phyloP scores from a whole-genome alignment of 1,139 yeast genomes.

The Debaryomyces fabryi region DNA sequence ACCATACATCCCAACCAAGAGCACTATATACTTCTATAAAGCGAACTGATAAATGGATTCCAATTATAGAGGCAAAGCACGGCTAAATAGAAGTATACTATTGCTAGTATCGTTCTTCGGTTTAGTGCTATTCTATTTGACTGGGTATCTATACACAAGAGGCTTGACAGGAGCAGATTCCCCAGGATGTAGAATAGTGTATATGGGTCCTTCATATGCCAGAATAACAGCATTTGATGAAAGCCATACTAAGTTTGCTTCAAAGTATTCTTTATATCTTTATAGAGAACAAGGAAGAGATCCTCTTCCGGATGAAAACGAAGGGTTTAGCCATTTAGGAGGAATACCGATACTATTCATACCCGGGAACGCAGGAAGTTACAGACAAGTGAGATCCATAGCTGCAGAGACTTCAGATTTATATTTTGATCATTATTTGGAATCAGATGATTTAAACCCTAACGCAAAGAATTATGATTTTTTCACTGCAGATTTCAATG shows the following conservation, averaged over 20 bases:
- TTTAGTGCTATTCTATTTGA: slow-evolving; percentile 18
- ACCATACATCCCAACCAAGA: background rate
- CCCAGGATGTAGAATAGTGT: slow-evolving; percentile 57
- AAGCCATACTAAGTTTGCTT: slow-evolving; percentile 69
- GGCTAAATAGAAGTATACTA: slow-evolving; percentile 15
- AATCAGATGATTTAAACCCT: slow-evolving; percentile 23
- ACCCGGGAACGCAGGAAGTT: slow-evolving; percentile 98
- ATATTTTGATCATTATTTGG: slow-evolving; percentile 38
- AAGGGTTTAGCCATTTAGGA: slow-evolving; percentile 40
- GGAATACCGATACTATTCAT: slow-evolving; percentile 91
- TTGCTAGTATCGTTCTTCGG: slow-evolving; percentile 19
- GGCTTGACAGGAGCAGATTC: slow-evolving; percentile 35
- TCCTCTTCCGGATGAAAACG: slow-evolving; percentile 46
- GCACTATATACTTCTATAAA: background rate
- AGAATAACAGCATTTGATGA: slow-evolving; percentile 71
- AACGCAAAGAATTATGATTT: slow-evolving; percentile 62
- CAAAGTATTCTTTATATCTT: slow-evolving; percentile 76
- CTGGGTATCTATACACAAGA: slow-evolving; percentile 23
- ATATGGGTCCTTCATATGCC: slow-evolving; percentile 80
- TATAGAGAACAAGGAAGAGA: slow-evolving; percentile 82
- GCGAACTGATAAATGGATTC: slow-evolving; percentile 11
- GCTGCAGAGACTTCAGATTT: slow-evolving; percentile 74
- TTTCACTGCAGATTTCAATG: slow-evolving; percentile 91
- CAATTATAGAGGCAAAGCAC: slow-evolving; percentile 11
- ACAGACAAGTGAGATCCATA: slow-evolving; percentile 85